These are phyloP conservation scores for Solanum paucissectum DNA, from an alignment of 257 asterid species.

Conservation along the genomic window DNA sequence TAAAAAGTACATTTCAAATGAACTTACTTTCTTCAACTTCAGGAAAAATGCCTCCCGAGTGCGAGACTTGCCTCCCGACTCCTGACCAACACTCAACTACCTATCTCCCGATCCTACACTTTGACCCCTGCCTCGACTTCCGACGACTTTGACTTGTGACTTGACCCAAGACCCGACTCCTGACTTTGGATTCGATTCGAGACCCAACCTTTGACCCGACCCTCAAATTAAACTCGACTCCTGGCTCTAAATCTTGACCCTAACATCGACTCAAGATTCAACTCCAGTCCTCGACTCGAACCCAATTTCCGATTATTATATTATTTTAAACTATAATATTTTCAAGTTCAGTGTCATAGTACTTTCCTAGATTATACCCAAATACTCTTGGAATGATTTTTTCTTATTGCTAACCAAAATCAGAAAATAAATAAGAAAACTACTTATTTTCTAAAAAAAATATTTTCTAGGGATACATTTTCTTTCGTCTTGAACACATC, in stretches of 20 bases:
- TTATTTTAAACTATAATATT: background rate
- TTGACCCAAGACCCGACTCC: rapidly evolving
- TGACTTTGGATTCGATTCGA: too few species aligned
- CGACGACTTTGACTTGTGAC: background rate
- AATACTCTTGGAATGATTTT: too few species aligned
- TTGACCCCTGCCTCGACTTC: background rate
- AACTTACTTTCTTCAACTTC: background rate
- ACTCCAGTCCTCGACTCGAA: background rate
- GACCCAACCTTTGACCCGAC: background rate
- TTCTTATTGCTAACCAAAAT: too few species aligned
- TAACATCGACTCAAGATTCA: background rate
- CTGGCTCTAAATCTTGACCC: background rate
- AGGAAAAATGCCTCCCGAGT: background rate
- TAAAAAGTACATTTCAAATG: too few species aligned
- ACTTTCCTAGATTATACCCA: background rate
- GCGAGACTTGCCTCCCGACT: background rate
- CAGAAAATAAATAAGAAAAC: too few species aligned
- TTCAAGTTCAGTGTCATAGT: background rate
- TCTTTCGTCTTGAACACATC: background rate
- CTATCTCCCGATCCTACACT: background rate
- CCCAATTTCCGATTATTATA: rapidly evolving
- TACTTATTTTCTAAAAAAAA: too few species aligned
- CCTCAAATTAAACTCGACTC: background rate
- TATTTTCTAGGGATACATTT: background rate
- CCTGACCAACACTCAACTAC: background rate